These are phyloP conservation scores for Phanerodontia chrysosporium DNA, from an alignment of 768 basidiomycete genomes.

Conservation along the genomic window DNA sequence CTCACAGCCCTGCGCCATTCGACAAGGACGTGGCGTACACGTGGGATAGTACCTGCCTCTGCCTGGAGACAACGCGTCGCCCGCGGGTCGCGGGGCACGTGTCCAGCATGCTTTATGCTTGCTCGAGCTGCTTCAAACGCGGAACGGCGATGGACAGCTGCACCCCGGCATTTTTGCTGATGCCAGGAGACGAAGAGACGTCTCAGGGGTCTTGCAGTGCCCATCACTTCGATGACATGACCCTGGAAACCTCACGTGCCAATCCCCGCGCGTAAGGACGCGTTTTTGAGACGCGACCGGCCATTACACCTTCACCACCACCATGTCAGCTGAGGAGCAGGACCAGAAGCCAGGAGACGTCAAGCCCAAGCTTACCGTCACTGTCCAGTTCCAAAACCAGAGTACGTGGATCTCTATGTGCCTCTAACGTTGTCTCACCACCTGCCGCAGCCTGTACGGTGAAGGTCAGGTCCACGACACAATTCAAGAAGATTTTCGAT, in stretches of 20 bases:
- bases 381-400: not conserved
- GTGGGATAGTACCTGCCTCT: not conserved
- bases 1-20: not conserved
- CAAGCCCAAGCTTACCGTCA: conserved; percentile 6
- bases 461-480: conserved; percentile 5
- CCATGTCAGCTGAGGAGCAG: not conserved
- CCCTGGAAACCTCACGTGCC: conserved; percentile 1
- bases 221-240: not conserved
- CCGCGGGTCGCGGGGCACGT: no score
- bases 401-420: not conserved
- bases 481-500: conserved; percentile 8
- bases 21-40: not conserved
- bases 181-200: not conserved
- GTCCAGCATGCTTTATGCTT: no score
- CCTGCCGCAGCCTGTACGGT: not conserved
- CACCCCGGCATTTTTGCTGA: no score
- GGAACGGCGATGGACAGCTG: no score
- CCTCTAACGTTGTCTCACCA: not conserved
- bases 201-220: not conserved
- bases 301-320: not conserved
- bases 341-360: conserved; percentile 1
- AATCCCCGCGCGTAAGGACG: conserved; percentile 1
- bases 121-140: no score
- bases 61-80: not conserved
- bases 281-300: conserved; percentile 6